Evolutionary conservation across 768 basidiomycete genomes (phyloP).

Genomic region (Tulasnella sp.): DNA sequence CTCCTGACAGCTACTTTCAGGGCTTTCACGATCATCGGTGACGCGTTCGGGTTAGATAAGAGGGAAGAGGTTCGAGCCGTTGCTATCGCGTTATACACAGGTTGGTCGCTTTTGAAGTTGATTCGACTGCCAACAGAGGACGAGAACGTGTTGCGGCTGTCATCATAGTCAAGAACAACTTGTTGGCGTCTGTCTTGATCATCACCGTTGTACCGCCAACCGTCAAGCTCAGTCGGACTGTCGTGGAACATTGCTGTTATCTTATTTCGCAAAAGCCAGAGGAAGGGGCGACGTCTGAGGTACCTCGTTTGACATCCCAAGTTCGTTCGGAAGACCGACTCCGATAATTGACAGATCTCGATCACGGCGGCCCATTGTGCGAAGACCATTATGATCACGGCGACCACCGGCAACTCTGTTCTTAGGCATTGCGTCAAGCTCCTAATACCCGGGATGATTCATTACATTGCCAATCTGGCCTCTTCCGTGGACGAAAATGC

Average conservation of each 20-base stretch:
- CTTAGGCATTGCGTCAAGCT: conserved; percentile 61
- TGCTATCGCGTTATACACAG: conserved; percentile 66
- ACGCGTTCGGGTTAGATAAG: conserved; percentile 40
- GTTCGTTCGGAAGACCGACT: background rate
- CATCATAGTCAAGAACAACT: conserved; percentile 82
- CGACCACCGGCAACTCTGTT: conserved; percentile 48
- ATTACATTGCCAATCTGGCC: conserved; percentile 60
- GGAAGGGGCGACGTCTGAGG: conserved; percentile 52
- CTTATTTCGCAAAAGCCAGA: conserved; percentile 70
- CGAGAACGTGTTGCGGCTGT: conserved; percentile 63
- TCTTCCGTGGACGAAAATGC: conserved; percentile 44
- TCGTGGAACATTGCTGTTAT: conserved; percentile 77
- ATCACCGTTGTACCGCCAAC: conserved; percentile 64
- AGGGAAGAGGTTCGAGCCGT: conserved; percentile 71
- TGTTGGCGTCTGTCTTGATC: conserved; percentile 74
- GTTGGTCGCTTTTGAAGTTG: conserved; percentile 30
- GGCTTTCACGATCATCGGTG: conserved; percentile 48
- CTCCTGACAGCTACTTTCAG: conserved; percentile 55
- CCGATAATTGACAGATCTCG: conserved; percentile 40
- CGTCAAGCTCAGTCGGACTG: conserved; percentile 55
- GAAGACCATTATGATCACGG: conserved; percentile 68
- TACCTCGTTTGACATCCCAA: background rate
- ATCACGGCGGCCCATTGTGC: conserved; percentile 86
- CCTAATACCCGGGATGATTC: conserved; percentile 72
- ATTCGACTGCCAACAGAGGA: conserved; percentile 38